A percentile compares a stretch with the other conserved stretches of the same genome.
Evolutionary conservation across 75 land plant species (phyloP).

Genomic region (Azolla pinnata): DNA sequence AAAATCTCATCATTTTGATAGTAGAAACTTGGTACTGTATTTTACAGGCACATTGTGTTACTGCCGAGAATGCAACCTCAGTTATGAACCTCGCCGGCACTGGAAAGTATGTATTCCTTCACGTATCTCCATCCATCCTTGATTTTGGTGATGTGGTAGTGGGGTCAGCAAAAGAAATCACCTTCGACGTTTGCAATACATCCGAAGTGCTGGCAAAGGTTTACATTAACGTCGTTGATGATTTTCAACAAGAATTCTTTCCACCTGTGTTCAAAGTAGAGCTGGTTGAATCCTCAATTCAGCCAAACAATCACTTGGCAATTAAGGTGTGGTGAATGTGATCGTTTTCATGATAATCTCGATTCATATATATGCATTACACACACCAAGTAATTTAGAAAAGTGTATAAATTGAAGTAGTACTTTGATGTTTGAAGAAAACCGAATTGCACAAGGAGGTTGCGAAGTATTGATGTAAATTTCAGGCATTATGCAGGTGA

Average conservation of each 20-base stretch:
- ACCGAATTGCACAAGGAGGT: background rate
- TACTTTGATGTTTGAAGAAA: background rate
- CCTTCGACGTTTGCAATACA: slow-evolving; percentile 13
- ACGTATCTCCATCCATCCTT: slow-evolving; percentile 5
- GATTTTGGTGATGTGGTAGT: slow-evolving; percentile 21
- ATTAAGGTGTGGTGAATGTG: slow-evolving; percentile 24
- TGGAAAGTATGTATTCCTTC: slow-evolving; percentile 20
- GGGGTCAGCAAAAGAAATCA: slow-evolving; percentile 20
- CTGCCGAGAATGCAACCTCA: slow-evolving; percentile 7
- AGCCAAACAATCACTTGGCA: slow-evolving; percentile 6
- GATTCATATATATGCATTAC: too few relatives aligned
- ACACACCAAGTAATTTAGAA: too few relatives aligned
- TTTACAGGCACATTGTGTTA: slow-evolving; percentile 16
- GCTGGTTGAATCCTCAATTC: background rate
- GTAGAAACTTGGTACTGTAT: too few relatives aligned
- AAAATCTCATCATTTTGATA: too few relatives aligned
- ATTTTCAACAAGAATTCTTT: slow-evolving; percentile 3
- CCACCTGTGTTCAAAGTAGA: slow-evolving; percentile 7
- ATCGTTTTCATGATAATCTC: too few relatives aligned
- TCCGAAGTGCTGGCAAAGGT: slow-evolving; percentile 19
- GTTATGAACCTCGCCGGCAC: slow-evolving; percentile 16
- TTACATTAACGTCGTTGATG: slow-evolving; percentile 14
- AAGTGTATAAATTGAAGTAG: too few relatives aligned
- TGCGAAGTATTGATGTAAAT: too few relatives aligned
- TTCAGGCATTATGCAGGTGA: slow-evolving; percentile 18